A percentile compares a stretch with the other conserved stretches of the same genome.
phyloP scores from a whole-genome alignment of 148 eudicot genomes.

The Chenopodium suecicum region DNA sequence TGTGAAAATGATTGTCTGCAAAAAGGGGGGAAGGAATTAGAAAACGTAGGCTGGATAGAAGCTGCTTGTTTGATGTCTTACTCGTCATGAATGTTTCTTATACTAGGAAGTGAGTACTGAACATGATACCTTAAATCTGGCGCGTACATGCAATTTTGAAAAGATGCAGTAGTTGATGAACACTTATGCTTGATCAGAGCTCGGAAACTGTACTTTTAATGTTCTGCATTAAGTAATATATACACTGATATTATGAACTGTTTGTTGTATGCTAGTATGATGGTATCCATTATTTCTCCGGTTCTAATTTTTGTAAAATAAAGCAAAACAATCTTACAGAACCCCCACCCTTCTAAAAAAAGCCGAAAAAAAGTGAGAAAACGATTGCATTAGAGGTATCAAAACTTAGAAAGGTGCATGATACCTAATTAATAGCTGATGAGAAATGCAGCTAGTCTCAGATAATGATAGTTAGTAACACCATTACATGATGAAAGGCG shows the following conservation, averaged over 20 bases:
- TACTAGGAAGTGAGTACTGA: too few relatives aligned
- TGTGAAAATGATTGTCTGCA: background rate
- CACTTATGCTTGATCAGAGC: background rate
- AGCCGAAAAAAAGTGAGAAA: background rate
- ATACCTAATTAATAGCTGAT: background rate
- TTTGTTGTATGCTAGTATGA: too few relatives aligned
- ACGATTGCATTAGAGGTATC: background rate
- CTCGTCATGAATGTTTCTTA: background rate
- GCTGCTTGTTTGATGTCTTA: background rate
- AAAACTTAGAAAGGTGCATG: constrained; percentile 5
- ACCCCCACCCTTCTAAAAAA: background rate
- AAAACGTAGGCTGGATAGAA: background rate
- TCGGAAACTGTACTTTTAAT: background rate
- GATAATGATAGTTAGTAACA: constrained; percentile 5
- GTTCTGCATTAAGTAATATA: background rate
- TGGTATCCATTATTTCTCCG: background rate
- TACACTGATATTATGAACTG: background rate
- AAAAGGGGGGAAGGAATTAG: background rate
- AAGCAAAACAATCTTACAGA: background rate
- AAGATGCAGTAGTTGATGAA: background rate
- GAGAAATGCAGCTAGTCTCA: background rate
- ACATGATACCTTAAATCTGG: background rate
- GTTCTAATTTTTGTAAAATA: background rate
- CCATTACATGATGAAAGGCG: background rate
- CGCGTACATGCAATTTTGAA: background rate